Conservation (phyloP, 2,329 filamentous ascomycete genomes). For the Macroventuria anomochaeta region DNA sequence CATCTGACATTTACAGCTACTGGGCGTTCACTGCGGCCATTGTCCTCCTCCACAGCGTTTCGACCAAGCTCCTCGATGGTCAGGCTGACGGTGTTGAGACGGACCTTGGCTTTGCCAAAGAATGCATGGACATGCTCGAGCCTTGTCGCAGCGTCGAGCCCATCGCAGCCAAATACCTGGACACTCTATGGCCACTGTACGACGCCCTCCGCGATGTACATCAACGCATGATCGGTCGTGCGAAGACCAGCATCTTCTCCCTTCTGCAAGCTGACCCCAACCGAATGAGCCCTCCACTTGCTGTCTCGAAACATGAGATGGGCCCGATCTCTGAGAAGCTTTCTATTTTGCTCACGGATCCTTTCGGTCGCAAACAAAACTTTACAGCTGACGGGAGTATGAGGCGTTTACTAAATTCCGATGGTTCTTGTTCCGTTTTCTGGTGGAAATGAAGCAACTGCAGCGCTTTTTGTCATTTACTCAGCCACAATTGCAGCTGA, state of each 20-base stretch:
- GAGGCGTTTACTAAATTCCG: constrained; percentile 40
- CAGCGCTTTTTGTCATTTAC: neutral
- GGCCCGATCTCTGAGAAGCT: constrained; percentile 46
- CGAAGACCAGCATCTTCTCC: constrained; percentile 46
- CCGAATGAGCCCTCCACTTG: constrained; percentile 35
- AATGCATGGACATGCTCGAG: constrained; percentile 47
- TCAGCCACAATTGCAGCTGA: neutral
- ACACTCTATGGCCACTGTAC: constrained; percentile 45
- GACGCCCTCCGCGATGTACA: constrained; percentile 42
- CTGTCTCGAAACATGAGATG: constrained; percentile 43
- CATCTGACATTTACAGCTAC: constrained; percentile 30
- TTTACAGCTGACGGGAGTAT: constrained; percentile 28
- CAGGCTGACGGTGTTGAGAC: constrained; percentile 36
- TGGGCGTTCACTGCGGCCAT: constrained; percentile 47
- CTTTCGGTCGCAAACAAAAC: constrained; percentile 45
- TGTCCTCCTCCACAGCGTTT: constrained; percentile 45
- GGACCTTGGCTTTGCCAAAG: constrained; percentile 44
- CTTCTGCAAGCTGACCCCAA: constrained; percentile 38
- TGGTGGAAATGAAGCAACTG: constrained; percentile 45
- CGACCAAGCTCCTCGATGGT: constrained; percentile 45
- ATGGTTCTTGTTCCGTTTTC: constrained; percentile 43
- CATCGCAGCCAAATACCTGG: constrained; percentile 42
- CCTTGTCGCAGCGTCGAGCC: constrained; percentile 41
- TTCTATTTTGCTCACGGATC: constrained; percentile 42
- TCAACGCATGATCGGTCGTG: constrained; percentile 39